These are phyloP conservation scores for Myxozyma monticola DNA, from an alignment of 805 yeast genomes.

Conservation along the genomic window DNA sequence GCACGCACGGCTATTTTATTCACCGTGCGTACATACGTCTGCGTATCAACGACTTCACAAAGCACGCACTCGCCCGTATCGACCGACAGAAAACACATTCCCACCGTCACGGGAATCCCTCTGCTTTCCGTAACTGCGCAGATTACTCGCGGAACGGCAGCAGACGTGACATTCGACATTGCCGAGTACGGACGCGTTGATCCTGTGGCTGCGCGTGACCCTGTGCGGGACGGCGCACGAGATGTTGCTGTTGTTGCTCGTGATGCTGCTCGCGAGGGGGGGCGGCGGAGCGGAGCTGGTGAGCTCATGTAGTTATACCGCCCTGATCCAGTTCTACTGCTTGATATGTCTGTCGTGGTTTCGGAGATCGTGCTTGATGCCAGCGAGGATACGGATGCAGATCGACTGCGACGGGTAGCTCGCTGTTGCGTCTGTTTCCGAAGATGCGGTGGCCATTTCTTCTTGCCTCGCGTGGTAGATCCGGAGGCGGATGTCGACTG, in stretches of 20 bases:
- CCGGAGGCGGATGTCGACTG: too few relatives aligned
- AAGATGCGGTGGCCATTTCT: too few relatives aligned
- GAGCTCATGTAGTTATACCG: background rate
- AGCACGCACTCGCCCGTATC: constrained; percentile 43
- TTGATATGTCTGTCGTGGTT: too few relatives aligned
- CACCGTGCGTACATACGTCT: constrained; percentile 48
- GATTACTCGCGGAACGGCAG: constrained; percentile 12
- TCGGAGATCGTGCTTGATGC: too few relatives aligned
- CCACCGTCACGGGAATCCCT: constrained; percentile 38
- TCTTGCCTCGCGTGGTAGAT: too few relatives aligned
- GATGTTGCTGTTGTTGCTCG: background rate
- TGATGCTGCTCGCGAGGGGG: background rate
- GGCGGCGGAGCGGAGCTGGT: background rate
- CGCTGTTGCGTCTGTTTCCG: too few relatives aligned
- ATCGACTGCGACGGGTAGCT: too few relatives aligned
- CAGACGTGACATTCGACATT: constrained; percentile 8
- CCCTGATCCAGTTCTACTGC: background rate
- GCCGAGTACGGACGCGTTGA: constrained; percentile 17
- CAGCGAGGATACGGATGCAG: too few relatives aligned
- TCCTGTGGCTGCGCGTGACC: background rate
- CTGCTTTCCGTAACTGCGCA: constrained; percentile 35
- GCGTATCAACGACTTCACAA: constrained; percentile 46
- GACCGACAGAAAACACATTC: constrained; percentile 44
- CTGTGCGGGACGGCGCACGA: constrained; percentile 7
- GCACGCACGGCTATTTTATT: constrained; percentile 43